Evolutionary conservation across 805 yeast species (phyloP).

Genomic region (Yarrowia sp.): DNA sequence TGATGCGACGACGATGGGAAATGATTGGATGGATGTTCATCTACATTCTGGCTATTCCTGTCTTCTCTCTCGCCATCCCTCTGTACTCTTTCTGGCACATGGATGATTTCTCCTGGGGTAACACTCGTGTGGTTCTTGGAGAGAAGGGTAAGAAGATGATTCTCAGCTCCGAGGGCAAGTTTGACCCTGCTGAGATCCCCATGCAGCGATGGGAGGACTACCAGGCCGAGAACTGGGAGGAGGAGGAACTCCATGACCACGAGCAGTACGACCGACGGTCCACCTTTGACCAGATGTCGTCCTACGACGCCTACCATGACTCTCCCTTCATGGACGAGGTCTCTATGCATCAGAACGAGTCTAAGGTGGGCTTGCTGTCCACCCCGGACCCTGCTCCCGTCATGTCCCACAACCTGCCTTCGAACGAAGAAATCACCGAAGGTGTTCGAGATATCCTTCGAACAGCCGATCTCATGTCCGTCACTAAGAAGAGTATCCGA

Average conservation of each 20-base stretch:
- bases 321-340: constrained; percentile 37
- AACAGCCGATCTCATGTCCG: constrained; percentile 51
- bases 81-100: constrained; percentile 67
- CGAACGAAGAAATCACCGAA: constrained; percentile 51
- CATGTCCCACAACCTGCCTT: constrained; percentile 47
- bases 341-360: constrained; percentile 33
- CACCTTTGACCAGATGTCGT: constrained; percentile 30
- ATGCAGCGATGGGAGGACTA: constrained; percentile 66
- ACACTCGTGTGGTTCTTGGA: constrained; percentile 63
- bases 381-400: constrained; percentile 17
- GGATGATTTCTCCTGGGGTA: constrained; percentile 75
- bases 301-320: constrained; percentile 33
- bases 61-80: constrained; percentile 66
- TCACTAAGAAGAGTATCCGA: constrained; percentile 53
- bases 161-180: constrained; percentile 58
- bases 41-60: constrained; percentile 63
- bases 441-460: constrained; percentile 51
- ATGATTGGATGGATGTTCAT: constrained; percentile 64
- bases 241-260: constrained; percentile 29
- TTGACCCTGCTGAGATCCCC: constrained; percentile 62
- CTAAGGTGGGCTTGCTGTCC: constrained; percentile 17
- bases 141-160: constrained; percentile 59
- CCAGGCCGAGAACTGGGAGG: constrained; percentile 58
- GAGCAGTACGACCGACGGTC: constrained; percentile 28
- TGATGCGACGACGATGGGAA: constrained; percentile 55